Conservation (phyloP, 1,284 basidiomycete genomes). For the Sphagnurus paluster region DNA sequence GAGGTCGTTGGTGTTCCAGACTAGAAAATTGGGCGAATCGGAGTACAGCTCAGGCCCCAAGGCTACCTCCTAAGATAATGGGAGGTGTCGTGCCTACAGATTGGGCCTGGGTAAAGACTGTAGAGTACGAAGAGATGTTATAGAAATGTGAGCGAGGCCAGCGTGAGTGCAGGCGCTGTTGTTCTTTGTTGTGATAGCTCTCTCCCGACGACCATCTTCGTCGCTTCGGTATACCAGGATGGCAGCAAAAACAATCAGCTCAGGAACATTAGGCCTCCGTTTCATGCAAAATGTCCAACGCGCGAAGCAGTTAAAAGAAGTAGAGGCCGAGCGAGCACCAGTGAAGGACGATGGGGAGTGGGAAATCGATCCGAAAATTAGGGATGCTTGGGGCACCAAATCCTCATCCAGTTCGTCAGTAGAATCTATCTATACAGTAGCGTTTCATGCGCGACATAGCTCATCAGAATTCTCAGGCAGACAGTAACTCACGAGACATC, state of each 20-base stretch:
- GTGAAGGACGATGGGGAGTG: conserved; percentile 71
- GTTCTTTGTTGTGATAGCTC: conserved; percentile 3
- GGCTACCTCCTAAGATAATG: neutral
- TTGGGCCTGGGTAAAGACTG: neutral
- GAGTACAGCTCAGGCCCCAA: neutral
- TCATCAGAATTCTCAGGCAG: conserved; percentile 19
- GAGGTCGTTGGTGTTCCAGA: neutral
- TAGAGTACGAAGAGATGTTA: neutral
- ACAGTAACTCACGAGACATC: conserved; percentile 59
- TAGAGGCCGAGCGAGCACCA: conserved; percentile 52
- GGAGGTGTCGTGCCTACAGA: neutral
- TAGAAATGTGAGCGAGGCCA: neutral
- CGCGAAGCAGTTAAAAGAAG: conserved; percentile 50
- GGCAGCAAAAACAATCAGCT: conserved; percentile 62
- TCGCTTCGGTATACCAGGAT: too few relatives aligned
- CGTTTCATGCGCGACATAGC: conserved; percentile 3
- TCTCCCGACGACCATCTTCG: neutral
- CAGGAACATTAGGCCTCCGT: conserved; percentile 63
- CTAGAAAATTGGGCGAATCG: neutral
- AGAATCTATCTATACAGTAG: neutral
- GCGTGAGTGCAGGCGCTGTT: conserved; percentile 1
- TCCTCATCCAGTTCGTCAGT: conserved; percentile 30
- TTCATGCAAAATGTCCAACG: conserved; percentile 78
- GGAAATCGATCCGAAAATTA: conserved; percentile 59
- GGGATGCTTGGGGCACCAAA: conserved; percentile 55